Evolutionary conservation across 176 grass and related monocot species (phyloP).

Genomic region (Carex pumila): DNA sequence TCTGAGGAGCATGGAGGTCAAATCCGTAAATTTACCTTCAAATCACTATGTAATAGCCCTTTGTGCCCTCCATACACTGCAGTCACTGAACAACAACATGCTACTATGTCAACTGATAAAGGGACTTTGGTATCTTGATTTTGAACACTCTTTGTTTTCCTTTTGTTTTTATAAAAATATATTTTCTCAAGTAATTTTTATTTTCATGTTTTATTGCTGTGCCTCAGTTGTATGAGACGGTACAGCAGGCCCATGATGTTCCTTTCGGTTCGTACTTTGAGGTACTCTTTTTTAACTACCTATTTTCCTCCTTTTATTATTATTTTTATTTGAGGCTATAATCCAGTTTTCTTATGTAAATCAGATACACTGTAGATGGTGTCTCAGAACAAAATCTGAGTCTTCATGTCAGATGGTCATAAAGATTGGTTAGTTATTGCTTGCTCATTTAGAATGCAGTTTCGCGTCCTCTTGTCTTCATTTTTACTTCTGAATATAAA

Average conservation of each 20-base stretch:
- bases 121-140: slow-evolving; percentile 54
- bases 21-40: slow-evolving; percentile 74
- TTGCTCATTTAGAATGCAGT: neutral
- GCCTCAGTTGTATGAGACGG: slow-evolving; percentile 81
- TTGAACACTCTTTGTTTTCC: slow-evolving; percentile 15
- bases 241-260: slow-evolving; percentile 95
- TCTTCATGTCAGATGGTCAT: slow-evolving; percentile 62
- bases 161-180: neutral
- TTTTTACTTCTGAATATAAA: slow-evolving; percentile 5
- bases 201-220: slow-evolving; percentile 19
- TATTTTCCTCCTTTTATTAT: neutral
- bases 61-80: slow-evolving; percentile 86
- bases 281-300: slow-evolving; percentile 38
- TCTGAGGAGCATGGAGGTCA: slow-evolving; percentile 63
- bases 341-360: neutral
- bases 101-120: slow-evolving; percentile 57
- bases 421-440: slow-evolving; percentile 79
- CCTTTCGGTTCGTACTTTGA: slow-evolving; percentile 97
- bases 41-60: slow-evolving; percentile 83
- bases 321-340: neutral
- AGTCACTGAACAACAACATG: slow-evolving; percentile 76
- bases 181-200: slow-evolving; percentile 2
- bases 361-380: slow-evolving; percentile 89
- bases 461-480: neutral
- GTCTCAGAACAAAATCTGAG: slow-evolving; percentile 47